Conservation (phyloP, 106 monocot species). For the Dendrobium huoshanense region DNA sequence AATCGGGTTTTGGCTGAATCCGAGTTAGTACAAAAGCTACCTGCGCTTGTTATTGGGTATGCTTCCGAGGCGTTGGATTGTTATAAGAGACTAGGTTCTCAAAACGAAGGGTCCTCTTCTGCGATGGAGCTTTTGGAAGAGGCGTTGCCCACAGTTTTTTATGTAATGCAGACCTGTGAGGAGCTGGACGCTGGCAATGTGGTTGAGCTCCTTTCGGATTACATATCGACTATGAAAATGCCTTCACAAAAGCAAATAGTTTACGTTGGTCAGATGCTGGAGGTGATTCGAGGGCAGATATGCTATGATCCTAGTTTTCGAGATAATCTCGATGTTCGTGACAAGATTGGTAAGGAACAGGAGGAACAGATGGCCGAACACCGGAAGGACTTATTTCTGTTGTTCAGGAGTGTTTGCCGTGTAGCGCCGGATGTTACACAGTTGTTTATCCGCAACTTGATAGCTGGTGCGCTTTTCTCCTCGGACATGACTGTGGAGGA, state of each 20-base stretch:
- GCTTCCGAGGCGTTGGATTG: slow-evolving; percentile 80
- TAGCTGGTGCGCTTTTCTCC: slow-evolving; percentile 35
- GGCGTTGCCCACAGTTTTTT: slow-evolving; percentile 64
- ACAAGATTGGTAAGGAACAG: slow-evolving; percentile 88
- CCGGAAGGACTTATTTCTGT: slow-evolving; percentile 53
- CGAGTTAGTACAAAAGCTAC: slow-evolving; percentile 33
- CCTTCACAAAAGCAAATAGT: slow-evolving; percentile 56
- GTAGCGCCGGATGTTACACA: slow-evolving; percentile 69
- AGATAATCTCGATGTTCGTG: slow-evolving; percentile 62
- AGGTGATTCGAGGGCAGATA: slow-evolving; percentile 54
- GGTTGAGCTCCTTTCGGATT: slow-evolving; percentile 63
- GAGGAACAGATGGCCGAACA: slow-evolving; percentile 82
- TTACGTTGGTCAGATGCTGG: slow-evolving; percentile 63
- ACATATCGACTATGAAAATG: slow-evolving; percentile 59
- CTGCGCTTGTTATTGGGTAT: slow-evolving; percentile 63
- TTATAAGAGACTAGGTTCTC: slow-evolving; percentile 37
- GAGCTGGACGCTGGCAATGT: slow-evolving; percentile 47
- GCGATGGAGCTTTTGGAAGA: slow-evolving; percentile 66
- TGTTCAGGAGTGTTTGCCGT: slow-evolving; percentile 65
- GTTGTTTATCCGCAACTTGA: slow-evolving; percentile 55
- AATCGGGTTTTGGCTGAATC: slow-evolving; percentile 32
- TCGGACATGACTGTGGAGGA: slow-evolving; percentile 65
- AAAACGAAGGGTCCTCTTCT: background rate
- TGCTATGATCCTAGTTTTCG: slow-evolving; percentile 64
- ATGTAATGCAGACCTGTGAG: slow-evolving; percentile 59